Percentiles rank a stretch among this genome's conserved stretches.
phyloP scores from a whole-genome alignment of 2,329 filamentous ascomycete genomes.

The Fusarium sp. region DNA sequence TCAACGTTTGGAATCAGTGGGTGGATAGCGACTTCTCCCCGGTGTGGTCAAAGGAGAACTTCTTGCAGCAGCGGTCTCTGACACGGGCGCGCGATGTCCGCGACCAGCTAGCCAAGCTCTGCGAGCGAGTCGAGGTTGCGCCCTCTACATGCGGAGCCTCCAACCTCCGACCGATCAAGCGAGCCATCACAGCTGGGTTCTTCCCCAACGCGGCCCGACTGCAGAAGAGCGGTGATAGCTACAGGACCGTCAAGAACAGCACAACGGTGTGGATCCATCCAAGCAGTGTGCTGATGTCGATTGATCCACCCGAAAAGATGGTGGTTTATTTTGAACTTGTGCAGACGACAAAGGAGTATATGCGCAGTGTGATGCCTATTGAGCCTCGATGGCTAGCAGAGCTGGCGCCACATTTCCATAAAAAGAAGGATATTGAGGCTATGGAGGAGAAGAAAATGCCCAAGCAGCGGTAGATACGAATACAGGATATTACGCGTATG shows the following conservation, averaged over 20 bases:
- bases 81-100: conserved; percentile 91
- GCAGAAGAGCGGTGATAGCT: conserved; percentile 87
- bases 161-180: conserved; percentile 84
- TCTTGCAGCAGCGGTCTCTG: conserved; percentile 90
- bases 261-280: conserved; percentile 94
- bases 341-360: conserved; percentile 91
- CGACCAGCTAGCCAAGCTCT: conserved; percentile 92
- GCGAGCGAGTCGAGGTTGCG: conserved; percentile 91
- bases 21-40: conserved; percentile 91
- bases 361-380: conserved; percentile 89
- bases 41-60: conserved; percentile 94
- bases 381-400: conserved; percentile 89
- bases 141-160: conserved; percentile 77
- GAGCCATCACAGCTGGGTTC: conserved; percentile 91
- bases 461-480: conserved; percentile 49
- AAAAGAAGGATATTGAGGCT: conserved; percentile 89
- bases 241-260: conserved; percentile 92
- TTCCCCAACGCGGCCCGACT: conserved; percentile 93
- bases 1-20: conserved; percentile 98
- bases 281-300: conserved; percentile 83
- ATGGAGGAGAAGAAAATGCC: conserved; percentile 81
- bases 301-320: conserved; percentile 83
- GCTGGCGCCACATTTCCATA: conserved; percentile 94
- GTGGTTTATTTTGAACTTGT: conserved; percentile 90
- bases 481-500: conserved; percentile 4